Evolutionary conservation across 2,329 filamentous ascomycete genomes (phyloP).

Genomic region (Rutstroemia sydowiana): DNA sequence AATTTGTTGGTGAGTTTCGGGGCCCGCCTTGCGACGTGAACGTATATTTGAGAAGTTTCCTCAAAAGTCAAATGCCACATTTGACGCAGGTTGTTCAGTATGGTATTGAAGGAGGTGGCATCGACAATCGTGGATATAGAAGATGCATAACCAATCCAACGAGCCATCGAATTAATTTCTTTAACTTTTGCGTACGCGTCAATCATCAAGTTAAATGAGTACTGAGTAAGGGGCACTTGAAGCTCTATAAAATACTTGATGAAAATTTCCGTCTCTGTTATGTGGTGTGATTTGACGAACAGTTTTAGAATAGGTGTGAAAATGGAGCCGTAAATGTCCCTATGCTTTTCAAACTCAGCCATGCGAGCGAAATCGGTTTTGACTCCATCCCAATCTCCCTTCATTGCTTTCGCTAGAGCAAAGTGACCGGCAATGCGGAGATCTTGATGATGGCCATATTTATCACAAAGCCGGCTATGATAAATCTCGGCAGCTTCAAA

Average conservation of each 20-base stretch:
- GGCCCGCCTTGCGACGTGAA: constrained; percentile 7
- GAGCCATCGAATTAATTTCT: constrained; percentile 24
- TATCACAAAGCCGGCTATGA: constrained; percentile 14
- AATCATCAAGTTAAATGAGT: constrained; percentile 24
- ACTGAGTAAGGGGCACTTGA: constrained; percentile 18
- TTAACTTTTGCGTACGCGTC: constrained; percentile 21
- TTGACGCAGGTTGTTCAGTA: constrained; percentile 22
- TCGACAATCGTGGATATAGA: constrained; percentile 16
- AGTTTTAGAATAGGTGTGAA: constrained; percentile 28
- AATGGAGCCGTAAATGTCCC: constrained; percentile 13
- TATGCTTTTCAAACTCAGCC: constrained; percentile 10
- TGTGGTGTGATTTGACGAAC: constrained; percentile 22
- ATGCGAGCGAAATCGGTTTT: constrained; percentile 23
- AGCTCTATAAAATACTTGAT: constrained; percentile 19
- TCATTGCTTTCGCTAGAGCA: constrained; percentile 27
- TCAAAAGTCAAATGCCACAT: constrained; percentile 21
- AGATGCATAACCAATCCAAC: constrained; percentile 24
- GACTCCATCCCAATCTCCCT: constrained; percentile 26
- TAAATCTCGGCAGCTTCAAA: constrained; percentile 20
- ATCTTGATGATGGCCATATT: constrained; percentile 7
- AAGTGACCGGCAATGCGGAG: constrained; percentile 27
- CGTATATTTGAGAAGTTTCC: constrained; percentile 20
- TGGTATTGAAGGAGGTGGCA: constrained; percentile 24
- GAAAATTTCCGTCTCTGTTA: constrained; percentile 26
- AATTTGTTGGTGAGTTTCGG: constrained; percentile 7